phyloP scores from a whole-genome alignment of 345 rosid species.

The Erodium maritimum region DNA sequence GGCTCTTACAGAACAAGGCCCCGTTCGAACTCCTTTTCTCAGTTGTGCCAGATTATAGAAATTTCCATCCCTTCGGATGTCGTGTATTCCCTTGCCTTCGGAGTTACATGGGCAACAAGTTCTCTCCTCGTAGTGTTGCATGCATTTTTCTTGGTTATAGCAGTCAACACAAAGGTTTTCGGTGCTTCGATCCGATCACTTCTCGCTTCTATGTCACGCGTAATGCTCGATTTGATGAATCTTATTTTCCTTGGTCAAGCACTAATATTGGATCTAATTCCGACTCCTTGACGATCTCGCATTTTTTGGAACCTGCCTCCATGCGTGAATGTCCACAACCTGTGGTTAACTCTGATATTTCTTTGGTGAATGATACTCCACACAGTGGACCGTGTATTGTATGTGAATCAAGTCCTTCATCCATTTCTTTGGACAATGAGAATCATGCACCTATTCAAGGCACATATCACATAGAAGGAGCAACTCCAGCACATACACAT shows the following conservation, averaged over 20 bases:
- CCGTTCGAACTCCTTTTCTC: not conserved
- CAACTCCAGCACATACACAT: not conserved
- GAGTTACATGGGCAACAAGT: not conserved
- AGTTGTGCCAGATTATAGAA: slow-evolving; percentile 1
- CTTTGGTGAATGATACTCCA: too few species aligned
- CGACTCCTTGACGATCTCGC: not conserved
- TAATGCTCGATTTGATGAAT: not conserved
- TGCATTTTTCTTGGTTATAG: slow-evolving; percentile 2
- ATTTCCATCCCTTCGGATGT: slow-evolving; percentile 1
- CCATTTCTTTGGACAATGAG: too few species aligned
- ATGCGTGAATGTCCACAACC: too few species aligned
- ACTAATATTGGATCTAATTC: not conserved
- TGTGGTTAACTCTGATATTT: too few species aligned
- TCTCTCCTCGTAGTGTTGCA: not conserved
- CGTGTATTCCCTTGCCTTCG: not conserved
- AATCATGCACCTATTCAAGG: not conserved
- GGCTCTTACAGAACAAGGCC: slow-evolving; percentile 1
- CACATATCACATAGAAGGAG: not conserved
- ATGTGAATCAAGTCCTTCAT: too few species aligned
- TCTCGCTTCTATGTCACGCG: not conserved
- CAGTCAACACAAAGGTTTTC: not conserved
- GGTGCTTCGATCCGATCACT: not conserved
- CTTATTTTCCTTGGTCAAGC: not conserved
- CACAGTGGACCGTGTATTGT: too few species aligned
- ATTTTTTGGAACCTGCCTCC: not conserved